Conservation (phyloP, 106 monocot genomes). For the Gastrodia elata region DNA sequence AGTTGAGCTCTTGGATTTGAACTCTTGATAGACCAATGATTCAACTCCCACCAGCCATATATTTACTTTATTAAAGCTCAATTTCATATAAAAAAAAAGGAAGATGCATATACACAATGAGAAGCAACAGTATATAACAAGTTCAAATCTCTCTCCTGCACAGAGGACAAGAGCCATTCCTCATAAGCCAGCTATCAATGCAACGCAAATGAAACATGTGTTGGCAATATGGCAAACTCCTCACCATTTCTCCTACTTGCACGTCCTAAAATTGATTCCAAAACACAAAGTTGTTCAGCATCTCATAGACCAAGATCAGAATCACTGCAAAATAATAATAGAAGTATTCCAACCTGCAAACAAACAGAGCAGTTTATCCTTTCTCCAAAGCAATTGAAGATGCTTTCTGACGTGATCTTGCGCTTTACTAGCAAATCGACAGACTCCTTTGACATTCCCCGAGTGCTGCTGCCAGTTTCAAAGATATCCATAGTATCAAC, state of each 20-base stretch:
- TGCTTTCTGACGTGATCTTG: constrained; percentile 32
- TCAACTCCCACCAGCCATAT: no score
- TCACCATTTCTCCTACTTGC: constrained; percentile 46
- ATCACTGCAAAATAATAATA: neutral
- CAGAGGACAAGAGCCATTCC: constrained; percentile 77
- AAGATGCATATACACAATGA: neutral
- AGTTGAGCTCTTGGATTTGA: no score
- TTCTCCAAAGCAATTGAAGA: constrained; percentile 39
- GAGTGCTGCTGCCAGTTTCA: constrained; percentile 38
- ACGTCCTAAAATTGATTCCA: constrained; percentile 42
- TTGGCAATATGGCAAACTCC: constrained; percentile 52
- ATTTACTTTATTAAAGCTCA: no score
- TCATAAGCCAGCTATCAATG: constrained; percentile 75
- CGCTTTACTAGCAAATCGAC: constrained; percentile 48
- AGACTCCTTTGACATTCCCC: constrained; percentile 48
- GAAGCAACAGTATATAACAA: neutral
- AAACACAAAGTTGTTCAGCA: constrained; percentile 1
- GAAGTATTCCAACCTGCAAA: constrained; percentile 27
- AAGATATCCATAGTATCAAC: constrained; percentile 50
- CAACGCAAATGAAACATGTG: constrained; percentile 79
- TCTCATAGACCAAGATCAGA: neutral
- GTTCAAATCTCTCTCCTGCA: constrained; percentile 49
- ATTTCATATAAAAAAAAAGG: no score
- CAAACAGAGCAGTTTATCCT: constrained; percentile 59
- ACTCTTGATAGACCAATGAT: no score